phyloP scores from a whole-genome alignment of 495 filamentous ascomycete species.

The Podospora pseudoanserina region DNA sequence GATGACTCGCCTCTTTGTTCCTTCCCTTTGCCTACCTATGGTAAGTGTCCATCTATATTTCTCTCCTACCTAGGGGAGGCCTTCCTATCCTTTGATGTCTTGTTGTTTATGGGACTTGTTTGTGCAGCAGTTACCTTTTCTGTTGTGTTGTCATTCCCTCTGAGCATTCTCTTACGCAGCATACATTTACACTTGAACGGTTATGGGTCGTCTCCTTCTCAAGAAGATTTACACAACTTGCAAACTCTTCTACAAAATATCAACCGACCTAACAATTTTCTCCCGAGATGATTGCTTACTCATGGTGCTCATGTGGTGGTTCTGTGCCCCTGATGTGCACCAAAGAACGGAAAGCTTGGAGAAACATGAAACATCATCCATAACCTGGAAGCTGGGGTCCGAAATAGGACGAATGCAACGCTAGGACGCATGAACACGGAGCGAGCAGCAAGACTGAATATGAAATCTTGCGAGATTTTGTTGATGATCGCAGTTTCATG shows the following conservation, averaged over 20 bases:
- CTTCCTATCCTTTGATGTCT: too few relatives aligned
- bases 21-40: too few relatives aligned
- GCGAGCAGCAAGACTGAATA: not conserved
- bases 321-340: not conserved
- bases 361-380: slow-evolving; percentile 10
- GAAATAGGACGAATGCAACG: slow-evolving; percentile 8
- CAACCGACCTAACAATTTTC: not conserved
- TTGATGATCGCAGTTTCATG: not conserved
- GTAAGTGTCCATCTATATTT: too few relatives aligned
- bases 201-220: too few relatives aligned
- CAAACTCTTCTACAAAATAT: not conserved
- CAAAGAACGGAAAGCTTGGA: slow-evolving; percentile 8
- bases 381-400: slow-evolving; percentile 6
- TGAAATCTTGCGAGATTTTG: not conserved
- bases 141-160: too few relatives aligned
- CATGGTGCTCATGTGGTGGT: not conserved
- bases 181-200: too few relatives aligned
- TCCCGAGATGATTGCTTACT: not conserved
- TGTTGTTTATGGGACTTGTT: too few relatives aligned
- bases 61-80: too few relatives aligned
- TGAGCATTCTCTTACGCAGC: too few relatives aligned
- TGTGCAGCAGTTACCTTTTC: too few relatives aligned
- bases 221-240: too few relatives aligned
- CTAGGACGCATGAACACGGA: not conserved
- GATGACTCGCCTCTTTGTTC: too few relatives aligned